Base-by-base conservation (phyloP, 108 stramenopile genomes). In the Bacterosira constricta region DNA sequence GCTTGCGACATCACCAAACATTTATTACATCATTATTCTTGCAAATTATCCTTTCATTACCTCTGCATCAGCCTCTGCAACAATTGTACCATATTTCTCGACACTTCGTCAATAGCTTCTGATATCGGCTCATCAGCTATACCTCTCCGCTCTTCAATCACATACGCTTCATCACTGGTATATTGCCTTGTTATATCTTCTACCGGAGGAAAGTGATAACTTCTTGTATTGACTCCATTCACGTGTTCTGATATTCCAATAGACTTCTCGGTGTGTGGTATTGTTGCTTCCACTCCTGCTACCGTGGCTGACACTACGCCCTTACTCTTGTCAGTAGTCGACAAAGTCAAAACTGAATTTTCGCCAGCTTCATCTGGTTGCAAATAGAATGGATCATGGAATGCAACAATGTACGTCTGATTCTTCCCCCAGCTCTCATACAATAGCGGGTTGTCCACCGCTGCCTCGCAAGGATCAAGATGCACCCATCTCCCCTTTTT, bases 401-500 rank as follows among this genome's bases (percentile, higher is more conserved):
- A 84, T 25, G 80, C 88, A 18, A 88, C 26, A 39, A 88, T 86
- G 46, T 82, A 85, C 13, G 85, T 86, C 80, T 88, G 88, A 62
- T 84, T 76, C 66, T 88, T 88, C 6, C 88, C 85, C 88, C 88
- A 88, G 6, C 70, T 79, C 55, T 86, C 57, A 38, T 88, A 88
- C 45, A 88, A 55, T 15, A 80, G 69, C 41, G 85, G 83, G 30
- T 86, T 62, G 68, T 88, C 88, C 8, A 88, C 69, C 13, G 85
- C 77, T 6, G 88, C 88, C 67, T 88, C 85, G 63, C 88, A 88
- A 38, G 88, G 88, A 77, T 88, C 88, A 18, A 83, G 42, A 65
- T 88, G 88, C n/a, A 88, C 66, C 88, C 88, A 88, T 66, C 65
- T 53, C 27, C 65, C 75, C 8, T 8, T 51, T 13, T 23, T 17